Percentiles rank a stretch among this genome's conserved stretches.
These are phyloP conservation scores for Candolleomyces efflorescens DNA, from an alignment of 768 basidiomycete genomes.

Conservation along the genomic window DNA sequence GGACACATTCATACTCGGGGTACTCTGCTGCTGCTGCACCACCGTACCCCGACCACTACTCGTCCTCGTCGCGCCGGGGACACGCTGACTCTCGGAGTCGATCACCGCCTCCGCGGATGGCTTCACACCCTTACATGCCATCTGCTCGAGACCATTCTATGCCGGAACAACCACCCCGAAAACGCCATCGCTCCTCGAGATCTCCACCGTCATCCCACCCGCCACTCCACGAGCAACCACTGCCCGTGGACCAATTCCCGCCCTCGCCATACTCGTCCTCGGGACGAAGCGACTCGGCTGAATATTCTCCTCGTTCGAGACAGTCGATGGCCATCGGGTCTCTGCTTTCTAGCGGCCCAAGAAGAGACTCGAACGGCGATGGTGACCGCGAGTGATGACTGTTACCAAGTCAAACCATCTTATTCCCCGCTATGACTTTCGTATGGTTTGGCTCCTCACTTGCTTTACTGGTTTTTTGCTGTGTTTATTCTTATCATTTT, in stretches of 20 bases:
- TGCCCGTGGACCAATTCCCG: conserved; percentile 47
- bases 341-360: conserved; percentile 48
- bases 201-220: conserved; percentile 48
- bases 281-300: conserved; percentile 58
- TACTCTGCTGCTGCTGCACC: conserved; percentile 40
- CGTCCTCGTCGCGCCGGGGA: conserved; percentile 12
- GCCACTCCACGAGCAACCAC: conserved; percentile 37
- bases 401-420: neutral
- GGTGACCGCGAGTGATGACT: conserved; percentile 23
- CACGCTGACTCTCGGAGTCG: conserved; percentile 31
- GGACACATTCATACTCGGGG: conserved; percentile 21
- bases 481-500: conserved; percentile 9
- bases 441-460: neutral
- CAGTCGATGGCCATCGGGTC: conserved; percentile 81
- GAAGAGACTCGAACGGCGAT: conserved; percentile 34
- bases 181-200: conserved; percentile 60
- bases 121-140: conserved; percentile 20
- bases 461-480: neutral
- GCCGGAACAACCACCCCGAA: conserved; percentile 40
- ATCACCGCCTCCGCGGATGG: conserved; percentile 32
- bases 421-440: neutral
- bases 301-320: conserved; percentile 66
- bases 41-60: conserved; percentile 26
- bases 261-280: conserved; percentile 75
- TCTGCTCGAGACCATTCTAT: conserved; percentile 30